These are phyloP conservation scores for Candida nitratophila DNA, from an alignment of 805 yeast species.

Conservation along the genomic window DNA sequence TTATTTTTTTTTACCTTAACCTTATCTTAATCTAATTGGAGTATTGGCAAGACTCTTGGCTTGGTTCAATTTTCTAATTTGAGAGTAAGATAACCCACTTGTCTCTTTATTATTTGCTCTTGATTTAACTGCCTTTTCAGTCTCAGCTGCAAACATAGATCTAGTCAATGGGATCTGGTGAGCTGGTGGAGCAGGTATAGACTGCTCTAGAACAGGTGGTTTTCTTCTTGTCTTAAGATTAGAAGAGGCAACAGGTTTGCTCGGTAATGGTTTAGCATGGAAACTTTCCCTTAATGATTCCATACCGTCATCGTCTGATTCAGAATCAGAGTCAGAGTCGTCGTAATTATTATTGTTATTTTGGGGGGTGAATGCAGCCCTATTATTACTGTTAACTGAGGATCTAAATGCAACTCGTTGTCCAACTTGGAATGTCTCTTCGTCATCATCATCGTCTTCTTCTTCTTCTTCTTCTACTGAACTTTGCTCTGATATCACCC, in stretches of 20 bases:
- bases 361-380: constrained; percentile 2
- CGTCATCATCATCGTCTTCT: constrained; percentile 11
- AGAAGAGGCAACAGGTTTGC: too few species aligned
- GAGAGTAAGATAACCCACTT: constrained; percentile 12
- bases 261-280: constrained; percentile 14
- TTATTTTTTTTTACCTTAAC: too few species aligned
- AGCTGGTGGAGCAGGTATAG: constrained; percentile 19
- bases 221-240: constrained; percentile 1
- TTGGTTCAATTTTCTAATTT: constrained; percentile 13
- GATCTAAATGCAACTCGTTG: constrained; percentile 18
- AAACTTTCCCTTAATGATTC: constrained; percentile 11
- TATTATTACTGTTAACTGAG: constrained; percentile 6
- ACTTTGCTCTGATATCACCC: too few species aligned
- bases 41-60: neutral
- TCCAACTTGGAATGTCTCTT: constrained; percentile 14
- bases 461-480: constrained; percentile 9
- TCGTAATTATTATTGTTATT: constrained; percentile 2
- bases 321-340: constrained; percentile 5
- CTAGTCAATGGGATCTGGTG: constrained; percentile 13
- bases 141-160: neutral
- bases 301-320: neutral
- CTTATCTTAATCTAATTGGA: neutral
- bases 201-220: neutral
- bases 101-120: neutral
- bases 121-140: neutral